Conservation (phyloP, 768 basidiomycete genomes). For the Psilocybe sp. region DNA sequence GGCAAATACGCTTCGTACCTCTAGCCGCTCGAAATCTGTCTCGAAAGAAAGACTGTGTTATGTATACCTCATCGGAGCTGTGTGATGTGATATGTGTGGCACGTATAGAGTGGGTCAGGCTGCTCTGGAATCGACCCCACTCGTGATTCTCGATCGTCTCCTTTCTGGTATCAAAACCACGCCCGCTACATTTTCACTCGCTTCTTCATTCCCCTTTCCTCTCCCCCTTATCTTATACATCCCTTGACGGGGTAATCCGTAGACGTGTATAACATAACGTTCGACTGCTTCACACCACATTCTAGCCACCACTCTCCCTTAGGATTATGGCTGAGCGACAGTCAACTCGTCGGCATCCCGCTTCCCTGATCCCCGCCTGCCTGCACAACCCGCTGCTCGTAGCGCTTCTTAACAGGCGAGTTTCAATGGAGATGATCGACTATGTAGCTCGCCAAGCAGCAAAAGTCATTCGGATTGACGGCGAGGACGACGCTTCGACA, state of each 20-base stretch:
- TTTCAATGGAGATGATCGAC: slow-evolving; percentile 82
- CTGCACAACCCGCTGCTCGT: slow-evolving; percentile 81
- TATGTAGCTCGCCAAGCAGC: slow-evolving; percentile 80
- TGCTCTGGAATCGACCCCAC: not conserved
- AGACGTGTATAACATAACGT: slow-evolving; percentile 17
- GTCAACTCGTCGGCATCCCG: slow-evolving; percentile 52
- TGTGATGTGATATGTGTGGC: too few relatives aligned
- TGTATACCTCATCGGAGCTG: too few relatives aligned
- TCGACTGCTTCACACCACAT: slow-evolving; percentile 20
- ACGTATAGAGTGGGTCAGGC: too few relatives aligned
- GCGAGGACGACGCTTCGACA: slow-evolving; percentile 30
- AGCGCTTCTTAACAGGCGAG: slow-evolving; percentile 71
- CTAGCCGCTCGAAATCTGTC: too few relatives aligned
- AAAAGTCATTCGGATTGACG: slow-evolving; percentile 70
- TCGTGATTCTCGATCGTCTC: slow-evolving; percentile 21
- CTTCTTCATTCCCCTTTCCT: slow-evolving; percentile 15
- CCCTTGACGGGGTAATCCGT: slow-evolving; percentile 39
- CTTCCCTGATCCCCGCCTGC: slow-evolving; percentile 76
- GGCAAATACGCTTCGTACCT: too few relatives aligned
- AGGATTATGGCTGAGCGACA: slow-evolving; percentile 25
- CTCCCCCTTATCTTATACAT: slow-evolving; percentile 27
- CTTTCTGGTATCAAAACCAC: slow-evolving; percentile 26
- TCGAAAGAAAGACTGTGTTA: too few relatives aligned
- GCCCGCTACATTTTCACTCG: slow-evolving; percentile 14
- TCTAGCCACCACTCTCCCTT: slow-evolving; percentile 27